phyloP scores from a whole-genome alignment of 2,329 filamentous ascomycete species.

The Boeremia lycopersici region DNA sequence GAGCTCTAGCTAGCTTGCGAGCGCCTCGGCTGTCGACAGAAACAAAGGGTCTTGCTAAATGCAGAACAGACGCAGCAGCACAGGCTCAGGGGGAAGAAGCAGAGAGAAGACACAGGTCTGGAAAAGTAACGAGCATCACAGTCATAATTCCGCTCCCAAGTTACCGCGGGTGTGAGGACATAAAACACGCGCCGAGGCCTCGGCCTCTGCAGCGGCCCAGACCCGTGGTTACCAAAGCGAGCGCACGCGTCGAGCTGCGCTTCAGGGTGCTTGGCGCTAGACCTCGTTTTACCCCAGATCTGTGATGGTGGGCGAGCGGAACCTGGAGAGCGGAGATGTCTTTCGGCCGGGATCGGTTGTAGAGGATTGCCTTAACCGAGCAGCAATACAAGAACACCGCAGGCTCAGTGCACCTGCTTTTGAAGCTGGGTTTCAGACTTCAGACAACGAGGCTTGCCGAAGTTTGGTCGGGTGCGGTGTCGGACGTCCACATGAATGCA shows the following conservation, averaged over 20 bases:
- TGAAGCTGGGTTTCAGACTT: neutral
- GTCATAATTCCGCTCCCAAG: slow-evolving; percentile 28
- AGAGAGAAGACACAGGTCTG: slow-evolving; percentile 11
- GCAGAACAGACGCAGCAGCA: slow-evolving; percentile 9
- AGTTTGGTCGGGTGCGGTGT: slow-evolving; percentile 1
- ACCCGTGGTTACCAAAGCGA: slow-evolving; percentile 17
- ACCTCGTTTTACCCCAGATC: slow-evolving; percentile 39
- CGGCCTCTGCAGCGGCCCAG: slow-evolving; percentile 31
- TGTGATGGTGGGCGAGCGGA: slow-evolving; percentile 45
- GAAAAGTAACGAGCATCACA: slow-evolving; percentile 25
- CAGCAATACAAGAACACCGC: neutral
- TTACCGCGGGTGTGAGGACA: slow-evolving; percentile 44
- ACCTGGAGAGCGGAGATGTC: slow-evolving; percentile 27
- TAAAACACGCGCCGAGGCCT: slow-evolving; percentile 39
- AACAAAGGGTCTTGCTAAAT: slow-evolving; percentile 26
- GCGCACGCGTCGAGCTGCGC: slow-evolving; percentile 28
- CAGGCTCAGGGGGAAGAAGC: slow-evolving; percentile 1
- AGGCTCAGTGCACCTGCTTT: neutral
- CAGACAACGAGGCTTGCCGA: slow-evolving; percentile 4
- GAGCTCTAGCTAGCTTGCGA: slow-evolving; percentile 26
- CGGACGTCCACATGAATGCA: slow-evolving; percentile 5
- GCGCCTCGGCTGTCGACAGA: slow-evolving; percentile 21
- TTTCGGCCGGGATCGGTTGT: slow-evolving; percentile 41
- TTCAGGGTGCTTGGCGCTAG: slow-evolving; percentile 27
- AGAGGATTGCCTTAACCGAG: slow-evolving; percentile 14